Conservation (phyloP, 257 asterid genomes). For the Solanum medicagineum region DNA sequence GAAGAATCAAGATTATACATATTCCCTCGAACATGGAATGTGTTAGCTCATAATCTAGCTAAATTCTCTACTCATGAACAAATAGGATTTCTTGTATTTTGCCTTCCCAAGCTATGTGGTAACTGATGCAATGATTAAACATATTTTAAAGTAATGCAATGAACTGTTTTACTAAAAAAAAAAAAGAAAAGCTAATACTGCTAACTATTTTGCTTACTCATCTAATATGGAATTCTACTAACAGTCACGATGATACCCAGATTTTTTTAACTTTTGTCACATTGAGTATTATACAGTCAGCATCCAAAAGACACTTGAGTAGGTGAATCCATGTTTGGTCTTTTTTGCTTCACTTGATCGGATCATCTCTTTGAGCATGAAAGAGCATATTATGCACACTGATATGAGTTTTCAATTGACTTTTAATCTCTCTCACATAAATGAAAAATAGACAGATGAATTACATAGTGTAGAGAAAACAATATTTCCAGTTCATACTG, state of each 20-base stretch:
- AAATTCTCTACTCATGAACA: too few relatives aligned
- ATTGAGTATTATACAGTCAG: slow-evolving; percentile 29
- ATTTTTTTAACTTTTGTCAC: slow-evolving; percentile 18
- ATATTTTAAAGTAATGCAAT: too few relatives aligned
- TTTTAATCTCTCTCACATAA: background rate
- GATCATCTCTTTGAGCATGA: slow-evolving; percentile 10
- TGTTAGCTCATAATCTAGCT: too few relatives aligned
- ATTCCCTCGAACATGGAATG: too few relatives aligned
- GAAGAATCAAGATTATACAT: too few relatives aligned
- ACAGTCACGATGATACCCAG: slow-evolving; percentile 25
- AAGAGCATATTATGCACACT: background rate
- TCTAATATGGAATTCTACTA: too few relatives aligned
- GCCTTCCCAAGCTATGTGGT: too few relatives aligned
- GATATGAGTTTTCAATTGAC: background rate
- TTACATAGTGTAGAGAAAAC: background rate
- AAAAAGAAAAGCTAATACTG: too few relatives aligned
- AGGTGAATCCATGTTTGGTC: slow-evolving; percentile 22
- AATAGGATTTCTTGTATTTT: too few relatives aligned
- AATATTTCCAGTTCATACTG: background rate
- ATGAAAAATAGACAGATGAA: background rate
- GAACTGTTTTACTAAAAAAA: too few relatives aligned
- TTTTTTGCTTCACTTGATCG: slow-evolving; percentile 13
- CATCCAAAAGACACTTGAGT: slow-evolving; percentile 10
- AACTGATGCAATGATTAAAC: too few relatives aligned
- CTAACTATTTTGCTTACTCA: too few relatives aligned